Conservation (phyloP, 805 yeast species). For the Metschnikowia arizonensis region DNA sequence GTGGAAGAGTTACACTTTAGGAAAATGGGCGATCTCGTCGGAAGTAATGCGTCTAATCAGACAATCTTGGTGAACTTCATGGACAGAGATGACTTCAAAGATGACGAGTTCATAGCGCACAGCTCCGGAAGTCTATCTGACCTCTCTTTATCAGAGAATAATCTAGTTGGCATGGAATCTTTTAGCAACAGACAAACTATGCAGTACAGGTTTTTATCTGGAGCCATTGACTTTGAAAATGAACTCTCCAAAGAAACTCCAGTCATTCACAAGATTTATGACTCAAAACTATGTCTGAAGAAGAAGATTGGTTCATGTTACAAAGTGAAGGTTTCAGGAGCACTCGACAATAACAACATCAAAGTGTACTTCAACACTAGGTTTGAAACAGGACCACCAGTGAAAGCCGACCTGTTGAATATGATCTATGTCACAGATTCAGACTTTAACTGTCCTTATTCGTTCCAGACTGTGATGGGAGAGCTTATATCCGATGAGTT, state of each 20-base stretch:
- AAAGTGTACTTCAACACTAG: slow-evolving; percentile 52
- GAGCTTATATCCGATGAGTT: slow-evolving; percentile 34
- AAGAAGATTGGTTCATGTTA: slow-evolving; percentile 59
- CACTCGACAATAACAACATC: slow-evolving; percentile 8
- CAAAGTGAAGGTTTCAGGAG: slow-evolving; percentile 33
- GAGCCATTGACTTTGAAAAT: slow-evolving; percentile 31
- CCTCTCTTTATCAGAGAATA: background rate
- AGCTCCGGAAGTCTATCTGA: background rate
- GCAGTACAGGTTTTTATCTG: slow-evolving; percentile 63
- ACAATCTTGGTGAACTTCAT: slow-evolving; percentile 55
- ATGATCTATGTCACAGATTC: slow-evolving; percentile 63
- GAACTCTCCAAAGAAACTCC: slow-evolving; percentile 7
- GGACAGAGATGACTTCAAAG: slow-evolving; percentile 32
- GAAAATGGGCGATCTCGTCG: slow-evolving; percentile 51
- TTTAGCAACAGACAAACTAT: slow-evolving; percentile 35
- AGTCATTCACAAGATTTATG: slow-evolving; percentile 33
- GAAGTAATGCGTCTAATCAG: slow-evolving; percentile 46
- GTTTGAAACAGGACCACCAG: slow-evolving; percentile 43
- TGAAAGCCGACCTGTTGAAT: slow-evolving; percentile 52
- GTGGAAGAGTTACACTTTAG: slow-evolving; percentile 69
- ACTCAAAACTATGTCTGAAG: slow-evolving; percentile 54
- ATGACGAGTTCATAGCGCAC: slow-evolving; percentile 16
- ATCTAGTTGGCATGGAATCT: slow-evolving; percentile 9
- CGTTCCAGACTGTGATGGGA: slow-evolving; percentile 61
- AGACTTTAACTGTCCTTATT: slow-evolving; percentile 58